phyloP scores from a whole-genome alignment of 148 eudicot genomes.

The Diospyros lotus region DNA sequence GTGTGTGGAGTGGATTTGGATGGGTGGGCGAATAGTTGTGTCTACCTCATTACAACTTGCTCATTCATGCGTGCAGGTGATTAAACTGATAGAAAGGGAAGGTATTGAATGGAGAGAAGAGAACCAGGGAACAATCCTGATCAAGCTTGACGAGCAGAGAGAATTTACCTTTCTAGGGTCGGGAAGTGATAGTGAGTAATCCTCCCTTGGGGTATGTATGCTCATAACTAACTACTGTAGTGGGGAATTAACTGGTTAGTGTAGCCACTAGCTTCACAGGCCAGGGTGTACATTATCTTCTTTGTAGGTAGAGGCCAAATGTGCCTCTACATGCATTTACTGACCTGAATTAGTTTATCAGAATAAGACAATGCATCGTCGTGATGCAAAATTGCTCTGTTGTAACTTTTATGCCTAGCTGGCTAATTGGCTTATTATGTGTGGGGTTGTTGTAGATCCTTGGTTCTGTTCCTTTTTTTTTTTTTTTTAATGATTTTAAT shows the following conservation, averaged over 20 bases:
- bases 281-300: neutral
- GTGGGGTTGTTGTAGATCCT: neutral
- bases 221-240: neutral
- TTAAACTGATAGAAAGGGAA: constrained; percentile 60
- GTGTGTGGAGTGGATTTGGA: no score
- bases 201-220: neutral
- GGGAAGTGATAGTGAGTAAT: constrained; percentile 53
- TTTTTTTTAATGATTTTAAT: neutral
- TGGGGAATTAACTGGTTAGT: no score
- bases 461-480: neutral
- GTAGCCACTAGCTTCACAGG: no score
- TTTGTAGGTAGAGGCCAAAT: neutral
- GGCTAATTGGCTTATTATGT: no score
- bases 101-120: constrained; percentile 72
- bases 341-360: neutral
- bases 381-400: neutral
- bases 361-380: neutral
- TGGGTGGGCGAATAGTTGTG: neutral
- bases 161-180: constrained; percentile 74
- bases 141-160: constrained; percentile 67
- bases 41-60: constrained; percentile 6
- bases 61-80: constrained; percentile 50
- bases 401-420: neutral
- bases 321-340: neutral
- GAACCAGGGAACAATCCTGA: constrained; percentile 73